Base-by-base conservation (phyloP, 2,329 filamentous ascomycete species). In the Penicillium capsulatum region DNA sequence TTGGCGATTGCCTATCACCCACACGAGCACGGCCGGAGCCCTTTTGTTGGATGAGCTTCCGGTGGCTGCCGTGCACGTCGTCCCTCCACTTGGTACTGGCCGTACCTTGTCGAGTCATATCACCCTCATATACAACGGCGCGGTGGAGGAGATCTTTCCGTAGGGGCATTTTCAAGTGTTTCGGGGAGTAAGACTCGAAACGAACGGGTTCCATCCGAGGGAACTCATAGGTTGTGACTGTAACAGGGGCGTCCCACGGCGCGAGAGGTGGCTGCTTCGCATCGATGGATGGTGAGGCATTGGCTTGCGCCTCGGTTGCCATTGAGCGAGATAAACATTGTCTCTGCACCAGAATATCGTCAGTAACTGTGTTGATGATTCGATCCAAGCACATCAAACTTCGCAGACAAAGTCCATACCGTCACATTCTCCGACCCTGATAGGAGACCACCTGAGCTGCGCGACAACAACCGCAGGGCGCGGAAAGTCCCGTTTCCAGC, bases 61-160 rank as follows among this genome's bases (percentile, higher is more conserved):
- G 75, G 63, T 83, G 79, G 41, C 87, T 92, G 47, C 91, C 92
- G 58, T 82, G 80, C 16, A 98, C 83, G 47, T 97, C 88, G 59
- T 69, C 80, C 44, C 91, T 80, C 57, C 80, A 92, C 72, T 94
- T 94, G 47, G 80, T 80, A 53, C 73, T 83, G 31, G 90, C 92
- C 2, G 88, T 94, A 50, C 92, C 92, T 64, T 89, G 84, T 19
- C 92, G 83, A 40, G 87, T 85, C 59, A 75, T 79, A 71, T 97
- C 91, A 53, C 86, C 92, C 71, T 98, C 92, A 74, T 84, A 97
- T 54, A 95, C 71, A 42, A 98, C 80, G 42, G 92, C 92, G 50
- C 87, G 81, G 71, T 98, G 91, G 38, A 98, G 81, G 50, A 98
- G 81, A 65, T 98, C 92, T 63, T 84, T 83, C 44, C 92, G 85